Evolutionary conservation across 176 grass and related monocot genomes (phyloP), one percentile per base, ranked within the genome.

Genomic region (Ampelocalamus luodianensis): DNA sequence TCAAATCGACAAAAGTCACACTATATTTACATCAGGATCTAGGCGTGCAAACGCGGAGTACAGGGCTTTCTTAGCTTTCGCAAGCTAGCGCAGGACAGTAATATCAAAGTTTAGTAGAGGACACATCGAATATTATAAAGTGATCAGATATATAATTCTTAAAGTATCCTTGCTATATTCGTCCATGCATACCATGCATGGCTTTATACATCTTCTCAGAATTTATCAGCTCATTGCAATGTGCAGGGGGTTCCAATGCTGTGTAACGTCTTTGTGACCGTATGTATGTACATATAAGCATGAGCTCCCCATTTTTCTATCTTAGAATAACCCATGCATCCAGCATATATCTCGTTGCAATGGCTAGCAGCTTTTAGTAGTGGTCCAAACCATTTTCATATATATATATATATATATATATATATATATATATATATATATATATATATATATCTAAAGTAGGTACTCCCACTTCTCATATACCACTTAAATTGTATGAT

Each of bases 301-400:
- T 5, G 53, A 55, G 5, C 1, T 22, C 53, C 2, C 53, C 17
- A 20, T 8, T 22, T 8, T 55, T 55, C 53, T 55, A 22, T 55
- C 53, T 55, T 8, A 55, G 17, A 55, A 55, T 55, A 55, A 22
- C 51, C 6, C 51, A 55, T 53, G 45, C 45, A 53, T 55, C 17
- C 20, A 3, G 17, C 9, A 23, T 76, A 42, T 40, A 17, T 4
- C 22, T 15, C 38, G 59, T 1, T 65, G 45, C 46, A 54, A 44
- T 4, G 8, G 29, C 13, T 39, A 68, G 40, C 27, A 83, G 13
- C 64, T 80, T 54, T n/a, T 38, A 10, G 14, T 10, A 2, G 69
- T 66, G 77, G 32, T 60, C 71, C 83, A 86, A 34, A 27, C n/a
- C 68, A n/a, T n/a, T n/a, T n/a, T n/a, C n/a, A n/a, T n/a, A n/a